Conservation (phyloP, 192 early-diverging fungal genomes). For the Dissophora ornata region DNA sequence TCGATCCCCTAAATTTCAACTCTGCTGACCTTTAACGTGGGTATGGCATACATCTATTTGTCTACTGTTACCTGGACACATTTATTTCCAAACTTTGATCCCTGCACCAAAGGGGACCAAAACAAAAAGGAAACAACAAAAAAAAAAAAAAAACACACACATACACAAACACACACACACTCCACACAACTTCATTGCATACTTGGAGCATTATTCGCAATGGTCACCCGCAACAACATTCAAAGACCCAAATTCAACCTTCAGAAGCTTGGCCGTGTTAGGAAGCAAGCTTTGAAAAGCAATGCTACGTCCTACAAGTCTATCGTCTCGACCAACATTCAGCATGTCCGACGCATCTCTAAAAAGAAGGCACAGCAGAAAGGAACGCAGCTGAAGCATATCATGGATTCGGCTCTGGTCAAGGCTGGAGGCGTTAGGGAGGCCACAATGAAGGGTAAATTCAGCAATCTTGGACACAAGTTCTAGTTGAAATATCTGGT, state of each 20-base stretch:
- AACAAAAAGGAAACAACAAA: not conserved
- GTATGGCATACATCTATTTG: too few species aligned
- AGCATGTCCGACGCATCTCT: slow-evolving; percentile 51
- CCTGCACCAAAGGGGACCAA: not conserved
- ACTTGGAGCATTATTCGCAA: slow-evolving; percentile 1
- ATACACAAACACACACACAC: too few species aligned
- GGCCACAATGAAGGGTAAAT: slow-evolving; percentile 53
- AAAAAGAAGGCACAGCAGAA: slow-evolving; percentile 55
- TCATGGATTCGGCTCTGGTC: slow-evolving; percentile 37
- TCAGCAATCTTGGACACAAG: too few species aligned
- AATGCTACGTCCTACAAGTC: slow-evolving; percentile 54
- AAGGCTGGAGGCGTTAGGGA: slow-evolving; percentile 51
- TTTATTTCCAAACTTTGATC: too few species aligned
- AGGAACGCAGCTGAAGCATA: slow-evolving; percentile 26
- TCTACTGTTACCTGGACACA: too few species aligned
- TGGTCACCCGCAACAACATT: slow-evolving; percentile 55
- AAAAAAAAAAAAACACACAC: not conserved
- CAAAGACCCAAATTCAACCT: slow-evolving; percentile 51
- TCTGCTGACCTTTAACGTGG: too few species aligned
- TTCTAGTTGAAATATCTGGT: too few species aligned
- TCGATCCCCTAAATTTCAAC: too few species aligned
- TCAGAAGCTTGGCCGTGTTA: slow-evolving; percentile 53
- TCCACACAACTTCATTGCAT: too few species aligned
- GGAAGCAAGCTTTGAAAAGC: slow-evolving; percentile 51
- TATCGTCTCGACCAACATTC: slow-evolving; percentile 42